Evolutionary conservation across 2,329 filamentous ascomycete species (phyloP).

Genomic region (Cladophialophora immunda): DNA sequence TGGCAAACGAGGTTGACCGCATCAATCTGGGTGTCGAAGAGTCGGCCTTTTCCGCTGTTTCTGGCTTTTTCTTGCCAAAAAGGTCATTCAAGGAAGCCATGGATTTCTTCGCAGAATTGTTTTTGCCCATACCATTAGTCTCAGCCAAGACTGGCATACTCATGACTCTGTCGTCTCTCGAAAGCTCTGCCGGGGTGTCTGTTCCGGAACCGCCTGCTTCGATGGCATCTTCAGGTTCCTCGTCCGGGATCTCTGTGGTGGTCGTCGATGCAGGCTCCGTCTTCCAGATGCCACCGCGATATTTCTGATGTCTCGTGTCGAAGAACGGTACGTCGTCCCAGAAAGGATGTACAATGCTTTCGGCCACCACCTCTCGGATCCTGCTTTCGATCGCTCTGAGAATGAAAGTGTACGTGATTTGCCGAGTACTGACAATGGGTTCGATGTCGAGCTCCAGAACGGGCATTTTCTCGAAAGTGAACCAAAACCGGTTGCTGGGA

Average conservation of each 20-base stretch:
- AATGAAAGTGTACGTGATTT: slow-evolving; percentile 94
- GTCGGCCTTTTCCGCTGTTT: slow-evolving; percentile 36
- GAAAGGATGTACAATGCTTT: slow-evolving; percentile 89
- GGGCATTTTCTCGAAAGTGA: slow-evolving; percentile 92
- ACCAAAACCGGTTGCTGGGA: slow-evolving; percentile 95
- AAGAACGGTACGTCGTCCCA: slow-evolving; percentile 97
- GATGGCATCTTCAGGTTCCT: slow-evolving; percentile 44
- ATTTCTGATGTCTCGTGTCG: slow-evolving; percentile 77
- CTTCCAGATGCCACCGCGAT: slow-evolving; percentile 85
- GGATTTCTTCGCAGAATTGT: slow-evolving; percentile 48
- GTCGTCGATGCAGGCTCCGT: slow-evolving; percentile 45
- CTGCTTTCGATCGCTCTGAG: slow-evolving; percentile 92
- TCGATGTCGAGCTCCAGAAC: slow-evolving; percentile 95
- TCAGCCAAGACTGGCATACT: slow-evolving; percentile 47
- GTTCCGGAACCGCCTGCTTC: slow-evolving; percentile 33
- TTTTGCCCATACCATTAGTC: slow-evolving; percentile 52
- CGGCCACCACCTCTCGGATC: slow-evolving; percentile 91
- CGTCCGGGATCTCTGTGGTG: slow-evolving; percentile 44
- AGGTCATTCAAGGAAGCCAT: slow-evolving; percentile 35
- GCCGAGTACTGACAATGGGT: slow-evolving; percentile 91
- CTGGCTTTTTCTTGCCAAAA: slow-evolving; percentile 40
- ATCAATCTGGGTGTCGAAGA: slow-evolving; percentile 60
- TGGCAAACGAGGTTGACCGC: slow-evolving; percentile 70
- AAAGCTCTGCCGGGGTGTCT: slow-evolving; percentile 36
- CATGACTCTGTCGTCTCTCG: slow-evolving; percentile 45